A percentile compares a stretch with the other conserved stretches of the same genome.
Evolutionary conservation across 805 yeast species (phyloP).

Genomic region (Suhomyces pyralidae): DNA sequence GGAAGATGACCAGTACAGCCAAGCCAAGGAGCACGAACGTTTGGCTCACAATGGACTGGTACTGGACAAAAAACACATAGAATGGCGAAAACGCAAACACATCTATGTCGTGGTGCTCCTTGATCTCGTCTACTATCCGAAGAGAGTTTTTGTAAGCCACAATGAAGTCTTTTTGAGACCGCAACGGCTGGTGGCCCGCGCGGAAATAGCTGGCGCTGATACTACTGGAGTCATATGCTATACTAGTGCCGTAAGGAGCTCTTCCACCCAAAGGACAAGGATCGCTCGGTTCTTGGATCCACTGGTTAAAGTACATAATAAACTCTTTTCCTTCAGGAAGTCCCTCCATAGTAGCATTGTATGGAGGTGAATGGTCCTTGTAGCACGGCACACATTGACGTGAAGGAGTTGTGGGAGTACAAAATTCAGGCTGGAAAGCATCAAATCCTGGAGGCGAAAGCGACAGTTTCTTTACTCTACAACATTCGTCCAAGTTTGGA

Average conservation of each 20-base stretch:
- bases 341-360: conserved; percentile 74
- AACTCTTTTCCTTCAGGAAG: conserved; percentile 75
- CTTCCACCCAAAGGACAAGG: conserved; percentile 95
- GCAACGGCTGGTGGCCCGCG: conserved; percentile 72
- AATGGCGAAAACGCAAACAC: conserved; percentile 91
- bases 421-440: conserved; percentile 44
- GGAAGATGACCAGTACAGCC: conserved; percentile 53
- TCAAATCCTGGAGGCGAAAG: conserved; percentile 15
- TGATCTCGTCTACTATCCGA: conserved; percentile 59
- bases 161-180: conserved; percentile 83
- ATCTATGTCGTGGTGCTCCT: conserved; percentile 40
- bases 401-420: conserved; percentile 64
- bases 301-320: conserved; percentile 65
- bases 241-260: conserved; percentile 76
- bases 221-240: conserved; percentile 41
- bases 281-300: conserved; percentile 84
- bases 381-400: conserved; percentile 75
- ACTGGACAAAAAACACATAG: conserved; percentile 90
- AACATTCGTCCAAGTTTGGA: conserved; percentile 84
- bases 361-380: conserved; percentile 53
- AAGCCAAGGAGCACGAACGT: conserved; percentile 52
- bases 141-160: conserved; percentile 70
- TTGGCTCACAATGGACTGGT: conserved; percentile 58
- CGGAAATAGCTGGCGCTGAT: conserved; percentile 69
- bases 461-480: conserved; percentile 56